phyloP scores from a whole-genome alignment of 1,284 basidiomycete species.

The Pseudozyma sp. region DNA sequence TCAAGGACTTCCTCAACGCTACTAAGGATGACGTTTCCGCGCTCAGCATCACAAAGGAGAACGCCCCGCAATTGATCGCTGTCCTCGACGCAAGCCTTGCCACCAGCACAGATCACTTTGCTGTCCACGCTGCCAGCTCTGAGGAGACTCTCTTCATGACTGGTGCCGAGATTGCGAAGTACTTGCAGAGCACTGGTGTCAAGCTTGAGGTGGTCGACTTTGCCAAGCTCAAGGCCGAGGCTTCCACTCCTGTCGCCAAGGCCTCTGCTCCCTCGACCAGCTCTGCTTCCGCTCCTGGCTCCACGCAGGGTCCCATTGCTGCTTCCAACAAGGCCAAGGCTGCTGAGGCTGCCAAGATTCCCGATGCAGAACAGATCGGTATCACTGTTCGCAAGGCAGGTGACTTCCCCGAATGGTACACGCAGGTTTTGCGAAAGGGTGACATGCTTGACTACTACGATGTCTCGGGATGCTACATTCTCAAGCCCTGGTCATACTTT shows the following conservation, averaged over 20 bases:
- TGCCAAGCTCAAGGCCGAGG: constrained; percentile 52
- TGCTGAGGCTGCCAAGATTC: constrained; percentile 59
- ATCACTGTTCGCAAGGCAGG: constrained; percentile 67
- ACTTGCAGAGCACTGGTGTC: constrained; percentile 61
- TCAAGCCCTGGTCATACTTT: constrained; percentile 95
- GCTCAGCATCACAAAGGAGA: constrained; percentile 57
- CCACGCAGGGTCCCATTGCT: constrained; percentile 46
- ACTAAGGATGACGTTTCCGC: constrained; percentile 80
- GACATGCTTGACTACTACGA: constrained; percentile 99
- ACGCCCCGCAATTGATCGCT: constrained; percentile 57
- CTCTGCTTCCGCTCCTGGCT: constrained; percentile 39
- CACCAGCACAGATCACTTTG: constrained; percentile 51
- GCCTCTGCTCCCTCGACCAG: constrained; percentile 32
- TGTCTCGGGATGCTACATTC: constrained; percentile 97
- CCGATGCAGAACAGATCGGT: constrained; percentile 67
- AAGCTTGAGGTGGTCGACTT: constrained; percentile 61
- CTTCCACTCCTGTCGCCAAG: constrained; percentile 45
- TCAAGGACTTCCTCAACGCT: constrained; percentile 84
- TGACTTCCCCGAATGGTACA: constrained; percentile 69
- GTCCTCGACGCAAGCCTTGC: constrained; percentile 60
- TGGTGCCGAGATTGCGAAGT: constrained; percentile 58
- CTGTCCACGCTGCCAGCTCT: constrained; percentile 61
- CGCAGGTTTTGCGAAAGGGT: constrained; percentile 92
- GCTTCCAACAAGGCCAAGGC: constrained; percentile 44
- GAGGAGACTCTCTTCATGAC: constrained; percentile 65